Percentiles rank a stretch among this genome's conserved stretches.
Evolutionary conservation across 208 protist species (phyloP).

Genomic region (Crithidia brevicula): DNA sequence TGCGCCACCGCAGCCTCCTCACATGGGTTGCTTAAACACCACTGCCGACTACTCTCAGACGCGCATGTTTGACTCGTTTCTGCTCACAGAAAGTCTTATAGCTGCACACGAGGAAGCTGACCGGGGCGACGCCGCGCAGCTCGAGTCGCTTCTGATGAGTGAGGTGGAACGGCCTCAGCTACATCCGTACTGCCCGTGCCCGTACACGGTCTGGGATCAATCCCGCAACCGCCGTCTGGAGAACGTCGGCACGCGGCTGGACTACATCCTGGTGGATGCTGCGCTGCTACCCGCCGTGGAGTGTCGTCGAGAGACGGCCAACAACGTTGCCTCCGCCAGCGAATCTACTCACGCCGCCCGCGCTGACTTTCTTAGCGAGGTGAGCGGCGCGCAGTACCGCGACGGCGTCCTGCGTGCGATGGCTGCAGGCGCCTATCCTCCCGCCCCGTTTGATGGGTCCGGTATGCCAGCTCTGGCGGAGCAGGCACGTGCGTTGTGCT

Average conservation of each 20-base stretch:
- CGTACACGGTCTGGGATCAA: conserved; percentile 93
- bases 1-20: neutral
- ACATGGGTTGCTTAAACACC: neutral
- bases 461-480: conserved; percentile 64
- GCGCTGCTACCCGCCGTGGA: conserved; percentile 49
- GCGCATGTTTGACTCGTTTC: conserved; percentile 57
- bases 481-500: conserved; percentile 42
- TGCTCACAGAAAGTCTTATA: conserved; percentile 32
- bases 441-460: conserved; percentile 73
- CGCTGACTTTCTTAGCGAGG: conserved; percentile 59
- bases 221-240: conserved; percentile 80
- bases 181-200: conserved; percentile 60
- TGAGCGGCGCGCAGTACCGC: conserved; percentile 38
- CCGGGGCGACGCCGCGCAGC: neutral
- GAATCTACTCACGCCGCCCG: neutral
- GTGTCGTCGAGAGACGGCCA: conserved; percentile 52
- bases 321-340: conserved; percentile 44
- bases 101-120: neutral
- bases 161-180: conserved; percentile 20
- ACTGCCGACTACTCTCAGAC: neutral
- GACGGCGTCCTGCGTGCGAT: conserved; percentile 60
- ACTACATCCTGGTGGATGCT: conserved; percentile 90
- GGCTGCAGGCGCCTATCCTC: conserved; percentile 62
- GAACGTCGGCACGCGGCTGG: conserved; percentile 90
- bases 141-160: conserved; percentile 19